A percentile compares a stretch with the other conserved stretches of the same genome.
phyloP scores from a whole-genome alignment of 139 green algal species.

The Gonium pectorale region DNA sequence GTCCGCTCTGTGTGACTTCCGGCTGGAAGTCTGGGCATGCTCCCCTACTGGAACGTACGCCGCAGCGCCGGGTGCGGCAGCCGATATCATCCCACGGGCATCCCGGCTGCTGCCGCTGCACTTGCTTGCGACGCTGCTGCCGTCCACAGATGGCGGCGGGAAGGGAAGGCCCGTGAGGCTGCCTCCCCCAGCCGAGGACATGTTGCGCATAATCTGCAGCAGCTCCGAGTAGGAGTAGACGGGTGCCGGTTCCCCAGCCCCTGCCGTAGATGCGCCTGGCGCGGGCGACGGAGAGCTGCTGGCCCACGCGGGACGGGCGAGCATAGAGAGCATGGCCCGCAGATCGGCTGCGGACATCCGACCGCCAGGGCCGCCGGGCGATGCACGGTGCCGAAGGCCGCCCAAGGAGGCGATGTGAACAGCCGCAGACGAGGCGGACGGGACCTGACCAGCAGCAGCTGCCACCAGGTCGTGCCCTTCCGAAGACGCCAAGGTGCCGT shows the following conservation, averaged over 20 bases:
- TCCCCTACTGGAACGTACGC: no score
- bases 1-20: no score
- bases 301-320: slow-evolving; percentile 11
- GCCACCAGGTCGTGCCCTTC: no score
- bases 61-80: no score
- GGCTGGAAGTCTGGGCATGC: no score
- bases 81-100: no score
- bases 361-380: neutral
- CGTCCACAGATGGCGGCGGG: neutral
- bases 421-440: neutral
- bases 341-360: slow-evolving; percentile 7
- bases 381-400: neutral
- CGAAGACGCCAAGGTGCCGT: no score
- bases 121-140: neutral
- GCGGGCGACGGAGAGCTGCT: neutral
- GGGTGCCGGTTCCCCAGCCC: no score
- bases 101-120: no score
- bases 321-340: slow-evolving; percentile 18
- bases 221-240: slow-evolving; percentile 16
- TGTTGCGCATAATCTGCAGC: slow-evolving; percentile 18
- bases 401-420: slow-evolving; percentile 1
- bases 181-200: slow-evolving; percentile 8
- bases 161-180: neutral
- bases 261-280: no score
- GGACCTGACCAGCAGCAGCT: no score